phyloP scores from a whole-genome alignment of 345 rosid genomes.

The Aquilaria yunnanensis region DNA sequence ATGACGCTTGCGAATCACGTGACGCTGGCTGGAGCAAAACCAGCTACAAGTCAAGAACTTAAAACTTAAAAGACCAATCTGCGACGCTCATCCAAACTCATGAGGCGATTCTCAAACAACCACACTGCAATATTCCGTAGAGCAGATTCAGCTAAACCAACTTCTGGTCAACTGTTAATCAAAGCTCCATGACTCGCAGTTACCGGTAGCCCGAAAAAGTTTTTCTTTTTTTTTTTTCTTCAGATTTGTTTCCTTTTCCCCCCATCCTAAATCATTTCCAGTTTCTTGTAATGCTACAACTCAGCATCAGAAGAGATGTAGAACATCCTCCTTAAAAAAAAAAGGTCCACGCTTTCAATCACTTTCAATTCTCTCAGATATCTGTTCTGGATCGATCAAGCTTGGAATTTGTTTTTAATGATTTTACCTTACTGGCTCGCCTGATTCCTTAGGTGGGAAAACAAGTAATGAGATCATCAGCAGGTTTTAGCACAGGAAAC shows the following conservation, averaged over 20 bases:
- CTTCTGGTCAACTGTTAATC: too few species aligned
- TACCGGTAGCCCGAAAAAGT: background rate
- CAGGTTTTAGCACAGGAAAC: background rate
- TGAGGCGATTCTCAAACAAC: too few species aligned
- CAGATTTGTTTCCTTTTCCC: background rate
- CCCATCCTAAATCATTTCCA: background rate
- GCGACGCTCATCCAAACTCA: too few species aligned
- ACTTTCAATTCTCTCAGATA: background rate
- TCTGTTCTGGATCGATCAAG: slow-evolving; percentile 6
- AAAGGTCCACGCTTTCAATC: background rate
- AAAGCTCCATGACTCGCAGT: slow-evolving; percentile 4
- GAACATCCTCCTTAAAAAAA: background rate
- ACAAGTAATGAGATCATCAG: slow-evolving; percentile 6
- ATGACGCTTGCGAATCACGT: too few species aligned
- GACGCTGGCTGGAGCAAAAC: too few species aligned
- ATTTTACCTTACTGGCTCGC: background rate
- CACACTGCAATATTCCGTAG: too few species aligned
- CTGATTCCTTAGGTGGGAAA: background rate
- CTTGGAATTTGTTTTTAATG: slow-evolving; percentile 8
- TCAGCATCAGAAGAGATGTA: slow-evolving; percentile 2
- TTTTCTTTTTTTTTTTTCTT: background rate
- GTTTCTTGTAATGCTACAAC: background rate
- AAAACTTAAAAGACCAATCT: too few species aligned
- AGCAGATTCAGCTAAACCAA: too few species aligned
- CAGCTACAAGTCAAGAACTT: too few species aligned